Evolutionary conservation across 768 basidiomycete genomes (phyloP).

Genomic region (Cystobasidium tubakii): DNA sequence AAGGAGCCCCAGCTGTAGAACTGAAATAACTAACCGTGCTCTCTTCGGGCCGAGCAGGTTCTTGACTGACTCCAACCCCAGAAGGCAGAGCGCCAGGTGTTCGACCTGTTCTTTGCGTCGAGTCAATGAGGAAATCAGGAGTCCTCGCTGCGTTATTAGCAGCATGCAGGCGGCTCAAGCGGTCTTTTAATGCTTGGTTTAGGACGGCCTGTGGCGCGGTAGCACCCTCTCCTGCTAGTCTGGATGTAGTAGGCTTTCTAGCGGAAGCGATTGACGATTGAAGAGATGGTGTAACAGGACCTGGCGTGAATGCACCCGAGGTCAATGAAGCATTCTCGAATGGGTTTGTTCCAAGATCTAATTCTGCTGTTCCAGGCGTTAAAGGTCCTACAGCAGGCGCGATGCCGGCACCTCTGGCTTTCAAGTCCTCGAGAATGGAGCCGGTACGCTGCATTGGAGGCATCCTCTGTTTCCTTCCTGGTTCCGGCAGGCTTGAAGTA

Average conservation of each 20-base stretch:
- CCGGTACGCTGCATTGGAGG: background rate
- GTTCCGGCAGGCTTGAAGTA: background rate
- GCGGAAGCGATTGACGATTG: constrained; percentile 11
- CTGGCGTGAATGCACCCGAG: background rate
- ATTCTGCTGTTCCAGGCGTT: constrained; percentile 12
- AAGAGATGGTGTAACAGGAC: constrained; percentile 5
- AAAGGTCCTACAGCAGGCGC: background rate
- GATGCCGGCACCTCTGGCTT: constrained; percentile 7
- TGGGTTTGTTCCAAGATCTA: constrained; percentile 27
- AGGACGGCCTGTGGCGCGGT: background rate
- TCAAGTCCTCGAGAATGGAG: constrained; percentile 22
- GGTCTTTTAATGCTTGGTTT: background rate
- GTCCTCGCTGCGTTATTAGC: background rate
- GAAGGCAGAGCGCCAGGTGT: background rate
- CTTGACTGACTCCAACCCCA: background rate
- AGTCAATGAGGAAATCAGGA: background rate
- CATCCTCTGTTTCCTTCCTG: background rate
- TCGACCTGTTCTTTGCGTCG: background rate
- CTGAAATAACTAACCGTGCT: background rate
- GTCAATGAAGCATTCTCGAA: constrained; percentile 20
- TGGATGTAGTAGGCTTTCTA: background rate
- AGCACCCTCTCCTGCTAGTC: background rate
- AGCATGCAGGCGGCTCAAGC: background rate
- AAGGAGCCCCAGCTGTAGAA: background rate
- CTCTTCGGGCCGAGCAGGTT: background rate